phyloP scores from a whole-genome alignment of 176 grass and related monocot genomes.

The Musa troglodytarum region DNA sequence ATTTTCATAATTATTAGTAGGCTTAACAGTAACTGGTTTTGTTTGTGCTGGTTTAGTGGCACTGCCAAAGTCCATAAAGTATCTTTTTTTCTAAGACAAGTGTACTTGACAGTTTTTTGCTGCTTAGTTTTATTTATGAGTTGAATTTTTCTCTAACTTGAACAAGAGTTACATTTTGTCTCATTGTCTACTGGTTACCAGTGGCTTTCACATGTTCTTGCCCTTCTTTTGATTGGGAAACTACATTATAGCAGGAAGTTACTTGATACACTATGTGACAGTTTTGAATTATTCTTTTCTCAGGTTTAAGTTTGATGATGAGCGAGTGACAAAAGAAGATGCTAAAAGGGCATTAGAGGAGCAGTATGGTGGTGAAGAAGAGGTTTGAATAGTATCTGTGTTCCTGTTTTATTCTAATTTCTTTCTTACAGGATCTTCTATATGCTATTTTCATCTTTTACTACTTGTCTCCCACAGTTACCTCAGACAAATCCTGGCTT shows the following conservation, averaged over 20 bases:
- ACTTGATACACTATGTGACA: not conserved
- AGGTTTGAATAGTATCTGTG: conserved; percentile 25
- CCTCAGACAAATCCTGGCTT: conserved; percentile 58
- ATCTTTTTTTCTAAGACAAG: too few species aligned
- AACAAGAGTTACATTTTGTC: not conserved
- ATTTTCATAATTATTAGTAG: not conserved
- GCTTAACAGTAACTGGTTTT: not conserved
- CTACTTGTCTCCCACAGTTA: conserved; percentile 25
- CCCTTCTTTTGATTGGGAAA: not conserved
- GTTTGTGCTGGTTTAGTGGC: not conserved
- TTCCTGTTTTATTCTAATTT: not conserved
- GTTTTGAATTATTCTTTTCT: conserved; percentile 5
- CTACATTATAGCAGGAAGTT: not conserved
- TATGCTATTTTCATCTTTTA: conserved; percentile 9
- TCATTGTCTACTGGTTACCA: not conserved
- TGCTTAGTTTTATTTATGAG: not conserved
- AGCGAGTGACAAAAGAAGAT: conserved; percentile 68
- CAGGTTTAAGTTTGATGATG: conserved; percentile 74
- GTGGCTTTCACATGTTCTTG: not conserved
- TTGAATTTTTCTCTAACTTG: not conserved
- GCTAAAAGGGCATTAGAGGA: conserved; percentile 47
- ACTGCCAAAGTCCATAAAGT: too few species aligned
- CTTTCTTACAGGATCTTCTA: conserved; percentile 4
- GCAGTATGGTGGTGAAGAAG: conserved; percentile 75
- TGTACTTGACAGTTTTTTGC: too few species aligned